Conservation (phyloP, 2,329 filamentous ascomycete genomes). For the Colletotrichum siamense region DNA sequence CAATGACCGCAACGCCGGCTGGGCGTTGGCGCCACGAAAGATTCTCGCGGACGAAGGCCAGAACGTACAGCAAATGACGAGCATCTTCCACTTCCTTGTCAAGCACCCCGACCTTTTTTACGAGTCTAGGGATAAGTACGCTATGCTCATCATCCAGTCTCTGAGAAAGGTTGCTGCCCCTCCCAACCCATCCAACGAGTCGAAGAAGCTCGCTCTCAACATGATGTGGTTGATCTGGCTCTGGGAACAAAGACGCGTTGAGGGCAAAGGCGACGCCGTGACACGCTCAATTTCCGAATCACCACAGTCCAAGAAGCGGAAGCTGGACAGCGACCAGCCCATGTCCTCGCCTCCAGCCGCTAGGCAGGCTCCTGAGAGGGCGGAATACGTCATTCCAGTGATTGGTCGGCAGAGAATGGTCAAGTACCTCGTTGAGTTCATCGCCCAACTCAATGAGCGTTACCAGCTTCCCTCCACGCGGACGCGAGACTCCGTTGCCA, state of each 20-base stretch:
- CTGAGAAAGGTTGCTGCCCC: constrained; percentile 86
- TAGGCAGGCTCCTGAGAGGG: constrained; percentile 54
- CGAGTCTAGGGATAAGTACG: constrained; percentile 90
- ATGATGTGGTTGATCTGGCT: constrained; percentile 90
- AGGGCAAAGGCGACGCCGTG: constrained; percentile 53
- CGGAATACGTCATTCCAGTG: constrained; percentile 72
- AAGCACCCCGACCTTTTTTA: constrained; percentile 93
- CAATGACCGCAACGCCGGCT: constrained; percentile 78
- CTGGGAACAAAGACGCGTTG: constrained; percentile 88
- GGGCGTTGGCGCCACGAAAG: constrained; percentile 88
- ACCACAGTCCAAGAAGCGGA: constrained; percentile 77
- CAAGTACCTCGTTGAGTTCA: constrained; percentile 95
- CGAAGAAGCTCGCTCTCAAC: constrained; percentile 87
- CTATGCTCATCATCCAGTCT: constrained; percentile 85
- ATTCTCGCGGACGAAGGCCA: constrained; percentile 94
- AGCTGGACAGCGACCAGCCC: constrained; percentile 68
- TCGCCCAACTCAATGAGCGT: constrained; percentile 86
- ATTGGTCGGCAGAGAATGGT: constrained; percentile 79
- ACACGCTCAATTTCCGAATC: constrained; percentile 65
- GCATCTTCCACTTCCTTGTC: constrained; percentile 96
- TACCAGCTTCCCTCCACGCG: constrained; percentile 78
- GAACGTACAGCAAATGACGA: constrained; percentile 94
- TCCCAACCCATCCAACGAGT: constrained; percentile 86
- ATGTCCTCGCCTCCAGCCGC: constrained; percentile 60
- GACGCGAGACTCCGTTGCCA: constrained; percentile 57